These are phyloP conservation scores for Thelonectria olida DNA, from an alignment of 2,329 filamentous ascomycete species.

Conservation along the genomic window DNA sequence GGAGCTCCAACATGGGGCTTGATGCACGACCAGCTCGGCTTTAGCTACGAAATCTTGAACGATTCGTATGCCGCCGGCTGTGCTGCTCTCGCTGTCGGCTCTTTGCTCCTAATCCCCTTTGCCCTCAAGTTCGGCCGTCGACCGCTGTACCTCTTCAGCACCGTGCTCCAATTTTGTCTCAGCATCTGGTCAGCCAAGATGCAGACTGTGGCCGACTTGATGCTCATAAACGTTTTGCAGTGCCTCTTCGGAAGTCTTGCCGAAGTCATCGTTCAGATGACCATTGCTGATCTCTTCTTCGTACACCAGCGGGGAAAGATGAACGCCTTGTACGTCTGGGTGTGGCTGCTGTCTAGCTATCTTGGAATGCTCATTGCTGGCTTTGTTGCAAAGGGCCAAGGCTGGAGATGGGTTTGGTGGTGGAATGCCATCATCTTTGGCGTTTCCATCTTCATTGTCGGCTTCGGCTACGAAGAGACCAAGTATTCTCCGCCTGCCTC, in stretches of 20 bases:
- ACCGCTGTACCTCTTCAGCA: constrained; percentile 50
- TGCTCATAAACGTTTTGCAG: constrained; percentile 48
- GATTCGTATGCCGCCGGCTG: constrained; percentile 55
- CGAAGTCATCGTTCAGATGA: constrained; percentile 57
- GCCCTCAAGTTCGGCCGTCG: constrained; percentile 56
- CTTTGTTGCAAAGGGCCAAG: constrained; percentile 43
- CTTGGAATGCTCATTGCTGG: constrained; percentile 52
- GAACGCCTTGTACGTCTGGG: constrained; percentile 57
- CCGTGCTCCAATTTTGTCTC: not conserved
- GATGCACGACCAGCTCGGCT: constrained; percentile 52
- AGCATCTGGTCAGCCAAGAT: constrained; percentile 19
- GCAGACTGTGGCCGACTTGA: constrained; percentile 5
- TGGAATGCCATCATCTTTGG: constrained; percentile 53
- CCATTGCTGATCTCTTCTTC: constrained; percentile 58
- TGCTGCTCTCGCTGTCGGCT: constrained; percentile 52
- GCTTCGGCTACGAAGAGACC: constrained; percentile 53
- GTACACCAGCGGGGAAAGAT: constrained; percentile 56
- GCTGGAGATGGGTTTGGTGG: constrained; percentile 62
- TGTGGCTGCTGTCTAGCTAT: constrained; percentile 32
- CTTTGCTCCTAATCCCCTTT: constrained; percentile 54
- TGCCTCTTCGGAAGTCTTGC: constrained; percentile 36
- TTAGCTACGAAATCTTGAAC: constrained; percentile 52
- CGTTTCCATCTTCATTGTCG: constrained; percentile 47
- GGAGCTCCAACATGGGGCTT: constrained; percentile 47
- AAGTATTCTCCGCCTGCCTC: constrained; percentile 32